Evolutionary conservation across 257 asterid species (phyloP).

Genomic region (Nicotiana benthamiana): DNA sequence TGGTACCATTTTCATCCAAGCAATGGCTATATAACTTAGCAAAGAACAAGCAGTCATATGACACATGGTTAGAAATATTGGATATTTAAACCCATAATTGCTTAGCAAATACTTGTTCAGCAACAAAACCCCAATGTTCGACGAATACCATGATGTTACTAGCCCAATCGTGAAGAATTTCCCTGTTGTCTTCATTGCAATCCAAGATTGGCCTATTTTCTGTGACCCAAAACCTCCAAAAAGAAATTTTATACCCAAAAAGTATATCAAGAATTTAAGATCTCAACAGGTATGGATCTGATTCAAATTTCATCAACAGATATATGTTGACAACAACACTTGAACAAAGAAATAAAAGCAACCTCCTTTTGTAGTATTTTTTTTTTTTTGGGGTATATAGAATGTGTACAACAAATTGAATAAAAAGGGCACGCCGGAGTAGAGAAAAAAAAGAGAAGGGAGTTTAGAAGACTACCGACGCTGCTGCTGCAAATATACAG

Average conservation of each 20-base stretch:
- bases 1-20: constrained; percentile 82
- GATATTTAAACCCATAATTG: constrained; percentile 83
- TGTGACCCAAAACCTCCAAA: neutral
- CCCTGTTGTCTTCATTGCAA: constrained; percentile 40
- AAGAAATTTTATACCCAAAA: too few relatives aligned
- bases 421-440: neutral
- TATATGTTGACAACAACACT: neutral
- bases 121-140: constrained; percentile 75
- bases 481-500: constrained; percentile 7
- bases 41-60: constrained; percentile 82
- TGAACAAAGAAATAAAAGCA: neutral
- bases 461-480: constrained; percentile 24
- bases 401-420: neutral
- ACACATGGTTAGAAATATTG: constrained; percentile 78
- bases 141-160: constrained; percentile 71
- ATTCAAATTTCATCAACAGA: neutral
- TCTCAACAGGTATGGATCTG: neutral
- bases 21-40: constrained; percentile 79
- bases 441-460: neutral
- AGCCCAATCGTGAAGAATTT: constrained; percentile 62
- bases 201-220: neutral
- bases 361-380: neutral
- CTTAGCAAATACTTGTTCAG: constrained; percentile 70
- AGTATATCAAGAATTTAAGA: too few relatives aligned
- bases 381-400: too few relatives aligned